Evolutionary conservation across 495 filamentous ascomycete species (phyloP).

Genomic region (Aspergillus sparsus): DNA sequence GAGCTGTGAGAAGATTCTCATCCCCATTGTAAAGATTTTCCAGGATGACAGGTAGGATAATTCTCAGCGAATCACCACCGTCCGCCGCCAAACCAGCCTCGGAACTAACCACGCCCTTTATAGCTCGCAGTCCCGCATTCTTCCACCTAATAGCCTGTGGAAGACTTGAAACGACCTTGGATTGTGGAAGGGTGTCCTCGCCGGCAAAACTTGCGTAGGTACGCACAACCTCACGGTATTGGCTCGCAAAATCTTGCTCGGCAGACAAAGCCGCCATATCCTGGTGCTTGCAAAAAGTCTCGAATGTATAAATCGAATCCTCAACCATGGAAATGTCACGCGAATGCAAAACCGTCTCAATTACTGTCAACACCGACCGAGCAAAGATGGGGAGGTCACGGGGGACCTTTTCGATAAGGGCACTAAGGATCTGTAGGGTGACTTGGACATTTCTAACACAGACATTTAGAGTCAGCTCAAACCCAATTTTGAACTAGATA

Average conservation of each 20-base stretch:
- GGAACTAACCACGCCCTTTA: slow-evolving; percentile 74
- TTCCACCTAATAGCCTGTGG: slow-evolving; percentile 82
- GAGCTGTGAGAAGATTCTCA: slow-evolving; percentile 62
- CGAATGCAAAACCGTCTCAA: slow-evolving; percentile 74
- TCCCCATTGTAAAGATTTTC: slow-evolving; percentile 80
- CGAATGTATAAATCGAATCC: slow-evolving; percentile 79
- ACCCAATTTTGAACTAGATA: too few relatives aligned
- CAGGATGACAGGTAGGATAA: slow-evolving; percentile 78
- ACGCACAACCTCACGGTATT: slow-evolving; percentile 76
- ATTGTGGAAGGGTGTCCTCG: slow-evolving; percentile 33
- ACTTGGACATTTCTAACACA: slow-evolving; percentile 80
- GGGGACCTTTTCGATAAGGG: slow-evolving; percentile 87
- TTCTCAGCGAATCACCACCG: slow-evolving; percentile 68
- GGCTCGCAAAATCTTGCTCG: slow-evolving; percentile 78
- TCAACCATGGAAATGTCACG: slow-evolving; percentile 87
- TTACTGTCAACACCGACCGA: slow-evolving; percentile 72
- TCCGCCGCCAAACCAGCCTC: slow-evolving; percentile 69
- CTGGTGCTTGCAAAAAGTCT: slow-evolving; percentile 78
- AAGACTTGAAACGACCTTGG: slow-evolving; percentile 54
- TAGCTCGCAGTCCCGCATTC: slow-evolving; percentile 74
- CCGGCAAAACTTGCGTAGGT: slow-evolving; percentile 77
- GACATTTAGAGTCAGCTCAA: slow-evolving; percentile 9
- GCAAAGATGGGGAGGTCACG: slow-evolving; percentile 88
- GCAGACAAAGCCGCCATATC: slow-evolving; percentile 74
- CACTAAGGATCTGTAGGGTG: slow-evolving; percentile 81